Percentiles rank a stretch among this genome's conserved stretches.
These are phyloP conservation scores for Candida morakotiae DNA, from an alignment of 805 yeast species.

Conservation along the genomic window DNA sequence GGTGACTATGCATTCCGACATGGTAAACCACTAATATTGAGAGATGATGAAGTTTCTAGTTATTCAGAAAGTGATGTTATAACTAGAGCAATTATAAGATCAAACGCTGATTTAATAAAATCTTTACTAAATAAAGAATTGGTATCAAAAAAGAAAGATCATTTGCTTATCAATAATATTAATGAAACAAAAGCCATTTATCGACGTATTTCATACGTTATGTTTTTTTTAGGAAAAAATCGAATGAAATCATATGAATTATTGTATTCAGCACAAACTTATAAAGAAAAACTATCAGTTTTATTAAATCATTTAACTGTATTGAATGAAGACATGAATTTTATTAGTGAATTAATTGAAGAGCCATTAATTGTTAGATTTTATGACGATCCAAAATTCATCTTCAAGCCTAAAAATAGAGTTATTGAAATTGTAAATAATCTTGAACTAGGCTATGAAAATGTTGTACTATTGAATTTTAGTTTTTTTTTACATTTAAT, in stretches of 20 bases:
- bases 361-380: constrained; percentile 23
- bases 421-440: neutral
- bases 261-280: neutral
- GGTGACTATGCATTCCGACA: constrained; percentile 33
- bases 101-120: constrained; percentile 3
- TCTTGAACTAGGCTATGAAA: constrained; percentile 10
- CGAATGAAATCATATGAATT: constrained; percentile 3
- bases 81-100: neutral
- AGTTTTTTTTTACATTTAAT: constrained; percentile 32
- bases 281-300: constrained; percentile 1
- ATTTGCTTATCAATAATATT: constrained; percentile 1
- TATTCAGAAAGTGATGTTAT: constrained; percentile 15
- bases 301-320: constrained; percentile 11
- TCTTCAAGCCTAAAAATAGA: constrained; percentile 1
- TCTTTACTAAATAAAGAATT: neutral
- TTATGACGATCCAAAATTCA: constrained; percentile 29
- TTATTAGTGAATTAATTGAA: constrained; percentile 15
- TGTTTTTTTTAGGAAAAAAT: constrained; percentile 1
- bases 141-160: neutral
- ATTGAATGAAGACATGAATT: constrained; percentile 27
- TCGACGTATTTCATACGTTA: constrained; percentile 3
- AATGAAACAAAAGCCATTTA: constrained; percentile 5
- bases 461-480: constrained; percentile 21
- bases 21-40: constrained; percentile 37
- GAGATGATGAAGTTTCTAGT: constrained; percentile 26